phyloP scores from a whole-genome alignment of 495 filamentous ascomycete genomes.

The Talaromyces stipitatus region DNA sequence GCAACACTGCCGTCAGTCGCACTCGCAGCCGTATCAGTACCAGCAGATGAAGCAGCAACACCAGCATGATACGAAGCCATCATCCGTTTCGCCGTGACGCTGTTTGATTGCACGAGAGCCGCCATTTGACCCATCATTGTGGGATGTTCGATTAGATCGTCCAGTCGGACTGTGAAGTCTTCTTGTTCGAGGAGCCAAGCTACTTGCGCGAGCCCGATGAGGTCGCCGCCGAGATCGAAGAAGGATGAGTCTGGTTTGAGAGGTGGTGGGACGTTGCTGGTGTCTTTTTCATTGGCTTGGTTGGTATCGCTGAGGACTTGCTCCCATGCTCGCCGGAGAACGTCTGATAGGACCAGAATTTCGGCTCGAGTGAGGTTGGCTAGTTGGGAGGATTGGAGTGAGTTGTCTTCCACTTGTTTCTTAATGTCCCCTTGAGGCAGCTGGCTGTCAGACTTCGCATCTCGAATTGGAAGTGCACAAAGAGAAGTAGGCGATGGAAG shows the following conservation, averaged over 20 bases:
- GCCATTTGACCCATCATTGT: slow-evolving; percentile 44
- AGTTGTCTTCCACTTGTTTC: slow-evolving; percentile 15
- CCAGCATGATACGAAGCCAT: slow-evolving; percentile 1
- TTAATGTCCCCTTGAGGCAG: slow-evolving; percentile 9
- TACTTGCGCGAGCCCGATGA: slow-evolving; percentile 43
- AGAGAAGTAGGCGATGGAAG: slow-evolving; percentile 37
- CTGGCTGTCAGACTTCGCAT: neutral
- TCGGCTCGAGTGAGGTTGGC: slow-evolving; percentile 38
- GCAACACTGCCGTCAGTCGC: neutral
- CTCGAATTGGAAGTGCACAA: slow-evolving; percentile 24
- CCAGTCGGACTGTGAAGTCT: slow-evolving; percentile 39
- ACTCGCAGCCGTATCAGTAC: neutral
- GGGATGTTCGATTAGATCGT: slow-evolving; percentile 42
- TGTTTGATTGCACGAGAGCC: slow-evolving; percentile 30
- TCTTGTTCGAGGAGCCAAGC: slow-evolving; percentile 41
- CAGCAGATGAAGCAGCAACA: neutral
- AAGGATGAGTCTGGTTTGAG: slow-evolving; percentile 33
- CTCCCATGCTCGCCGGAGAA: slow-evolving; percentile 42
- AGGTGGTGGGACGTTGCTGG: slow-evolving; percentile 27
- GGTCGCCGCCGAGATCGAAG: slow-evolving; percentile 46
- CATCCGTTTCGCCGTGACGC: neutral
- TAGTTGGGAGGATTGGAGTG: slow-evolving; percentile 28
- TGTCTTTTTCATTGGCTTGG: neutral
- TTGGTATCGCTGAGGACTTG: slow-evolving; percentile 34
- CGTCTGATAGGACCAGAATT: slow-evolving; percentile 37